Base-by-base conservation (phyloP, 306 rosid species). In the Acacia crassicarpa region DNA sequence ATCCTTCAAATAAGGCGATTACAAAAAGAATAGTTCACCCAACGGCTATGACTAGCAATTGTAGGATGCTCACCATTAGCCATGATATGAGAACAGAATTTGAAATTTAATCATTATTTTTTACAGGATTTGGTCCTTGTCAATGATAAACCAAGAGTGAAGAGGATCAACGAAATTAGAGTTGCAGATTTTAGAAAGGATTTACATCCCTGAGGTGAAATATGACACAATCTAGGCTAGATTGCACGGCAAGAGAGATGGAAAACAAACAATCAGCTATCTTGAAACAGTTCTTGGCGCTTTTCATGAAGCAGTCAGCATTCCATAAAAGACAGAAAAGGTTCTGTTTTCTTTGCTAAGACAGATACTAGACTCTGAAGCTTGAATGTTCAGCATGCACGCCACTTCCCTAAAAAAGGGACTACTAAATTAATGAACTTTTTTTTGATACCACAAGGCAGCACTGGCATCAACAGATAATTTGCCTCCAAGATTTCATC, bases 221-320 rank as follows among this genome's bases (percentile, higher is more conserved):
- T 35, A 58, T 58, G 65, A 35, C 20, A 58, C 65, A 5, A 11
- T 70, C 14, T 25, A 25, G 68, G 54, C 14, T 25, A 35, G 68
- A 72, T 49, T 44, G 51, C 40, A 30, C 4, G 65, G 12, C 62
- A 56, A 56, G 45, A 23, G 5, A 72, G 33, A 35, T 27, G 53
- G 40, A 40, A 85, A 82, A 48, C 81, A 85, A 85, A 40, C 78
- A 78, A 73, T 58, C 17, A 56, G 73, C 56, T 35, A 32, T 38
- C 54, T 53, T 19, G 51, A 41, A 53, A 3, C 17, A 84, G 72
- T 43, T 62, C 76, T 40, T 32, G 40, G 56, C 32, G 41, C 80
- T 72, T 44, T 62, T 27, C 77, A 77, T 11, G 48, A 19, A 82
- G 49, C 25, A 56, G n/a, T 56, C 62, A 56, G 9, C 12, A 8